Evolutionary conservation across 2,329 filamentous ascomycete species (phyloP), one percentile per base, ranked within the genome.

Genomic region (Neoscytalidium dimidiatum): DNA sequence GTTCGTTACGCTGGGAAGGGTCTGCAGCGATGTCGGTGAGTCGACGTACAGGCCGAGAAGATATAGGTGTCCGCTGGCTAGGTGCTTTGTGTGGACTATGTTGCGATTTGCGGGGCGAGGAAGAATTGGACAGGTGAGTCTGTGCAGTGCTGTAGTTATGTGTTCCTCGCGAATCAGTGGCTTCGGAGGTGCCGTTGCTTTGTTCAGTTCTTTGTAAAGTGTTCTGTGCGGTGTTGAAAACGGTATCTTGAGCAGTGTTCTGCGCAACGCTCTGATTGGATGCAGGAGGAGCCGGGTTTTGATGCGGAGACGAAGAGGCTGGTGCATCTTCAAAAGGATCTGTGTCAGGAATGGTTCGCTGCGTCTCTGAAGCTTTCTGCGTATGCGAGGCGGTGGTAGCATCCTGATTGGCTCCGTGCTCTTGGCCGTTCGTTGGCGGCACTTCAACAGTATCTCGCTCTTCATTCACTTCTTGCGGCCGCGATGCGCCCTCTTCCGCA

Each of bases 21-120:
- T 74, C 67, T 38, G 76, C 75, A 8, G 73, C 72, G 29, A 78
- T 77, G 17, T 79, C 77, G 7, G 72, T 68, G 9, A 78, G 64
- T n/a, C 71, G 74, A n/a, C 71, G 73, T 19, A 70, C 35, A 17
- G 57, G 57, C 17, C 53, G 63, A 9, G 63, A 51, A 21, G 53
- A 61, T 21, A 33, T 26, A 14, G 63, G 63, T 14, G 61, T 67
- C 19, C 53, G 51, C n/a, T 66, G 64, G 35, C 38, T 53, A 5
- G 63, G 26, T n/a, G 19, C 13, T 13, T 56, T 64, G 21, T n/a
- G 21, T 8, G 51, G 53, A 44, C 46, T 57, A n/a, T 21, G 33
- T 33, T 58, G 53, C 19, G 49, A 58, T 31, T 41, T 48, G 31
- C 17, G 41, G 8, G 48, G 46, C 7, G 48, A 57, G 35, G 65